Evolutionary conservation across 2,329 filamentous ascomycete species (phyloP), one percentile per base, ranked within the genome.

Genomic region (Celoporthe dispersa): DNA sequence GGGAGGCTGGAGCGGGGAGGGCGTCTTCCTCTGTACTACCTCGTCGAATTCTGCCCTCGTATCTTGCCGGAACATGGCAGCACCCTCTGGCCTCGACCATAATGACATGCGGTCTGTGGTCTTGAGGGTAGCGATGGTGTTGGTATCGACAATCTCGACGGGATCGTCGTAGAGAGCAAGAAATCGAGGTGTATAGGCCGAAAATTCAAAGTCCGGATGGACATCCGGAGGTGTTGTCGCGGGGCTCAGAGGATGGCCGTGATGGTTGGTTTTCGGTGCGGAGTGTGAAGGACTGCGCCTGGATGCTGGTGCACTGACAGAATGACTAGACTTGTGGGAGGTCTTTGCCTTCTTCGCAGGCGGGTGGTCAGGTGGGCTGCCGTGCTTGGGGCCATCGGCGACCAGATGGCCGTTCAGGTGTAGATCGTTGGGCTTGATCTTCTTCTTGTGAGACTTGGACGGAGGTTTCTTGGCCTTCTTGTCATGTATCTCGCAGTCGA

Each of bases 291-390:
- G 87, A 70, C 89, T 89, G 70, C 90, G 87, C 75, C 91, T 89
- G 60, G 87, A 83, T 35, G 88, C 85, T 65, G 91, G 84, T n/a
- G 91, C 91, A 75, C 89, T 90, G 73, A 93, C 83, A 1, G 94
- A 97, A 70, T 91, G 90, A 41, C 90, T 94, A 0, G 92, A 81
- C 73, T 92, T 92, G 82, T 98, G 95, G 63, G 87, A 89, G n/a
- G 87, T 90, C 80, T 97, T 98, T 1, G 91, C 79, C 76, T 94
- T 94, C 80, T 97, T 98, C 53, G 89, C 79, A 2, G 91, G 88
- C 59, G 90, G 89, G 8, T 79, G 78, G 51, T 85, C 81, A 69
- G 81, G 78, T 14, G 84, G 84, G 71, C 80, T 83, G 25, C 76
- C 73, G 67, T 85, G 81, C 76, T 86, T 88, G 62, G 81, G 75